Evolutionary conservation across 805 yeast genomes (phyloP).

Genomic region (Candida loeiensis): DNA sequence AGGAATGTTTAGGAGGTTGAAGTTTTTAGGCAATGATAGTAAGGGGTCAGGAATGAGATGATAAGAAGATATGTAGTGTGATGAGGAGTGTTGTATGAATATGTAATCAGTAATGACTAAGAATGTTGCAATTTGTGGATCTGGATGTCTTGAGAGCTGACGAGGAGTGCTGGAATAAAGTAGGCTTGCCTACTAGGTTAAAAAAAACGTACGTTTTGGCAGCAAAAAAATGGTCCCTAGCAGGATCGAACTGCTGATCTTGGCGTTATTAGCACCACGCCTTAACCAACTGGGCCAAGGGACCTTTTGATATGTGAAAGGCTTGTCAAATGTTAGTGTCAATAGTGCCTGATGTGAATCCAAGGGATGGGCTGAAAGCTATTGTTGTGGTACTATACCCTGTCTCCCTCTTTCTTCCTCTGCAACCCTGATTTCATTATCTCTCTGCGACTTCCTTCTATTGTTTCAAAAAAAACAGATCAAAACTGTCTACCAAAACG

Average conservation of each 20-base stretch:
- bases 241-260: constrained; percentile 49
- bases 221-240: constrained; percentile 22
- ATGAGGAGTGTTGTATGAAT: too few relatives aligned
- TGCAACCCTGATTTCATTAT: not conserved
- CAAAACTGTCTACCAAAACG: not conserved
- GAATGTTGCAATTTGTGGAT: too few relatives aligned
- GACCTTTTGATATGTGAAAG: constrained; percentile 35
- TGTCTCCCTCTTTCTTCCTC: not conserved
- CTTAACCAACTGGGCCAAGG: constrained; percentile 55
- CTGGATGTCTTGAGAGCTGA: too few relatives aligned
- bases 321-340: too few relatives aligned
- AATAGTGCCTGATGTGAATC: too few relatives aligned
- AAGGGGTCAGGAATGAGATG: not conserved
- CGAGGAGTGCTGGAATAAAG: too few relatives aligned
- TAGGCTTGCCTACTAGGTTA: too few relatives aligned
- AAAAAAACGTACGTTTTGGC: not conserved
- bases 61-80: too few relatives aligned
- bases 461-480: not conserved
- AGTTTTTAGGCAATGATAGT: not conserved
- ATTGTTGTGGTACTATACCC: too few relatives aligned
- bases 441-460: not conserved
- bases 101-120: too few relatives aligned
- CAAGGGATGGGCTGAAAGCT: not conserved
- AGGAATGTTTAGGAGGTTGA: constrained; percentile 10
- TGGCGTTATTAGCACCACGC: constrained; percentile 54